phyloP scores from a whole-genome alignment of 176 grass and related monocot species.

The Cenchrus fungigraminus region DNA sequence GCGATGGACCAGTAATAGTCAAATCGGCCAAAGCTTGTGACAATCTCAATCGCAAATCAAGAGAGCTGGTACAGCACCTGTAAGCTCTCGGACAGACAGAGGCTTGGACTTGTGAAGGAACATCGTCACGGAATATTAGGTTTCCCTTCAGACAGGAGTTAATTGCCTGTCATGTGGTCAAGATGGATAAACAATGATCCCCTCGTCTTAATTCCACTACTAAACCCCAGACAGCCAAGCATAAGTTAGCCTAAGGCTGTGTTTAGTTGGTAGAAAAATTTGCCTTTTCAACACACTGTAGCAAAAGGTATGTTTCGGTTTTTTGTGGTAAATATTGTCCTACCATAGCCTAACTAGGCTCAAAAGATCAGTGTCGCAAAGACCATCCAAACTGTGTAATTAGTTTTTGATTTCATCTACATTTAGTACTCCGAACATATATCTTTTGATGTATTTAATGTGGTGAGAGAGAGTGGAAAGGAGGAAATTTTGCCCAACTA shows the following conservation, averaged over 20 bases:
- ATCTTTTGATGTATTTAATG: too few relatives aligned
- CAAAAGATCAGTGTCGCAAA: too few relatives aligned
- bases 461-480: too few relatives aligned
- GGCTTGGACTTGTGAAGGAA: conserved; percentile 9
- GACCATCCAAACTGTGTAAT: too few relatives aligned
- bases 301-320: too few relatives aligned
- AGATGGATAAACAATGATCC: conserved; percentile 18
- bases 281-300: too few relatives aligned
- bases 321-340: too few relatives aligned
- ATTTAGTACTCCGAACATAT: too few relatives aligned
- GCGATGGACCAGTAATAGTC: conserved; percentile 30
- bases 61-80: not conserved
- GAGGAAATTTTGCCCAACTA: too few relatives aligned
- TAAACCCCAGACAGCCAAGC: conserved; percentile 18
- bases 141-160: conserved; percentile 9
- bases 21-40: conserved; percentile 6
- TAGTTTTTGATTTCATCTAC: too few relatives aligned
- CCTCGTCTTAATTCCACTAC: conserved; percentile 17
- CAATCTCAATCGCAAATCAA: not conserved
- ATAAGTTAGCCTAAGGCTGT: not conserved
- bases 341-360: too few relatives aligned
- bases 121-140: conserved; percentile 21
- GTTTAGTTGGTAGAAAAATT: too few relatives aligned
- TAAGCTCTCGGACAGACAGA: conserved; percentile 26
- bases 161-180: conserved; percentile 12